Conservation (phyloP, 371 early-diverging fungal species). For the Catenaria anguillulae region DNA sequence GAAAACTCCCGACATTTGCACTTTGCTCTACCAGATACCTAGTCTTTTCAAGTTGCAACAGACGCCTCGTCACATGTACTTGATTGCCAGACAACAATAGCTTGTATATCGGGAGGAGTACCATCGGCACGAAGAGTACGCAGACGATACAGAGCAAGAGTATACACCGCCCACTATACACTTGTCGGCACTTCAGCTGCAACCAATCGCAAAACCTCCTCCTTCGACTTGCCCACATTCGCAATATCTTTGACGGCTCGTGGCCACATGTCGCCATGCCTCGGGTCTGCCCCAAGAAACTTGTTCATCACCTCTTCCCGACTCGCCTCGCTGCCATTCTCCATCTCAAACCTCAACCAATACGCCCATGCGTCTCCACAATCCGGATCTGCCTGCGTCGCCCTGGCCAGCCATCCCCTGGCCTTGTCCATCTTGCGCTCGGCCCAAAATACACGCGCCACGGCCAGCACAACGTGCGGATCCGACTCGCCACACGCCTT, state of each 20-base stretch:
- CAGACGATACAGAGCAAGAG: too few species aligned
- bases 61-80: too few species aligned
- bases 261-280: constrained; percentile 82
- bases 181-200: too few species aligned
- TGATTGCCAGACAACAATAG: too few species aligned
- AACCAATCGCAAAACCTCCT: too few species aligned
- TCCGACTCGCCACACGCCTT: constrained; percentile 77
- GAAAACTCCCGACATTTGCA: too few species aligned
- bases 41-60: too few species aligned
- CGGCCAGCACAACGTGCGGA: constrained; percentile 55
- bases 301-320: constrained; percentile 42
- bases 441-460: constrained; percentile 82
- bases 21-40: too few species aligned
- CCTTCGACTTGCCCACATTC: too few species aligned
- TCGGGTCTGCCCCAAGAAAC: constrained; percentile 67
- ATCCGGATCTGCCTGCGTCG: constrained; percentile 67
- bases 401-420: constrained; percentile 74
- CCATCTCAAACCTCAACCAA: constrained; percentile 77
- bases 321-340: constrained; percentile 50
- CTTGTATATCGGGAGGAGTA: too few species aligned
- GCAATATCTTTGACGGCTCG: constrained; percentile 58
- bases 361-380: constrained; percentile 91
- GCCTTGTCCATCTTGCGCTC: constrained; percentile 90
- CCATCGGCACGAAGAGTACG: too few species aligned
- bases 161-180: too few species aligned